Base-by-base conservation (phyloP, 2,329 filamentous ascomycete genomes). In the Rosellinia necatrix region DNA sequence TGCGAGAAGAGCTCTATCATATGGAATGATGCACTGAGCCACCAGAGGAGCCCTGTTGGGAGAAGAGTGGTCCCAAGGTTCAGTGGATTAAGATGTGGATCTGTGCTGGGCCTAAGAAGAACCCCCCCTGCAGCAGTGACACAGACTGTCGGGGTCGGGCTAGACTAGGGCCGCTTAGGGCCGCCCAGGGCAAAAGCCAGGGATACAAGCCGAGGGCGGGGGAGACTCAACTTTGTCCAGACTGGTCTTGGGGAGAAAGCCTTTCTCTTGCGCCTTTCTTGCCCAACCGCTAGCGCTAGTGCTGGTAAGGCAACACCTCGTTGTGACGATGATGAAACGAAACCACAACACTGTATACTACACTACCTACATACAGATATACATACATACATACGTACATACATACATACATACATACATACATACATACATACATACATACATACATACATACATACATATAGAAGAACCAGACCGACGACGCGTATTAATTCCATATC, bases 21-120 rank as follows among this genome's bases (percentile, higher is more conserved):
- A 54, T 47, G 49, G 47, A 49, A 49, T 59, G 55, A 58, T 55
- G 49, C 48, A 43, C 30, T 24, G 24, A 53, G 22, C 17, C 35
- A 48, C 48, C 25, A 35, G 40, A 40, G 29, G 29, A 42, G 41
- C 21, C 40, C 27, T 35, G 27, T n/a, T 17, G 27, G 38, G 29
- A 38, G 35, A 22, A 43, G 29, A 44, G 30, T 15, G 35, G 27
- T 25, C 25, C 24, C 13, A 42, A 27, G 19, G 12, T 42, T 27
- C 24, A 40, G 38, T 50, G 47, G 41, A 35, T 41, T 40, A 27
- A 12, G 24, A 27, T 47, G 30, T 52, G 53, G 53, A 15, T 37
- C 19, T 42, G 41, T 41, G 40, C 40, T 56, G 17, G 24, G 37
- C 19, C 32, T 15, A 3, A 21, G n/a, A 24, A 27, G 22, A 42